Evolutionary conservation across 805 yeast genomes (phyloP), one percentile per base, ranked within the genome.

Genomic region (Saccharomycopsis sp.): DNA sequence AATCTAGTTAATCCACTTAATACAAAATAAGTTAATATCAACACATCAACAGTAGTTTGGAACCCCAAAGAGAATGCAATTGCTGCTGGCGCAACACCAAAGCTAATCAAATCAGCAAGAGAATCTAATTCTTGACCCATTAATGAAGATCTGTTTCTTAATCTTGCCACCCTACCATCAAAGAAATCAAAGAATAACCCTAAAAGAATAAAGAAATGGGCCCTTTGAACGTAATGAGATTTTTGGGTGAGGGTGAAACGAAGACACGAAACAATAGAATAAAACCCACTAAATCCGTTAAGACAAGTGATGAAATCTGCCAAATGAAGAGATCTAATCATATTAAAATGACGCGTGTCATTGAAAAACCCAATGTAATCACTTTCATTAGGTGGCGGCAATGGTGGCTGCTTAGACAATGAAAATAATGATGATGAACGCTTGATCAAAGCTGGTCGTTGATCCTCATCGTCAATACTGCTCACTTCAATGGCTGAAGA

Each of bases 101-200:
- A 93, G 9, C 96, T 85, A 29, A 90, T 76, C 57, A 93, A 75
- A 65, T 93, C 98, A 19, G 98, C 98, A 56, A 93, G 73, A 1
- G 97, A 89, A 61, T 93, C 98, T 57, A 93, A 75, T 66, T 93
- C 98, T 65, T 93, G 97, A 50, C 98, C 98, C 85, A 93, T 85
- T 44, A 93, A 72, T 9, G 94, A 82, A 2, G 95, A 77, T 67
- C 89, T 87, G 61, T 88, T 84, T 66, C 96, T 77, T 67, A 93
- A 74, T 59, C 98, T 76, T 3, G 98, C 98, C 5, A 80, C 98
- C 56, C 95, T 79, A 28, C 98, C 98, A 61, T 93, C 98, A 61
- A 93, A 85, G 61, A 93, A 88, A 63, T 90, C 98, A 62, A 90
- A 90, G 60, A 93, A 87, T 58, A 90, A 75, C 4, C 98, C 98